Evolutionary conservation across 768 basidiomycete genomes (phyloP), one percentile per base, ranked within the genome.

Genomic region (Tricholoma flavovirens): DNA sequence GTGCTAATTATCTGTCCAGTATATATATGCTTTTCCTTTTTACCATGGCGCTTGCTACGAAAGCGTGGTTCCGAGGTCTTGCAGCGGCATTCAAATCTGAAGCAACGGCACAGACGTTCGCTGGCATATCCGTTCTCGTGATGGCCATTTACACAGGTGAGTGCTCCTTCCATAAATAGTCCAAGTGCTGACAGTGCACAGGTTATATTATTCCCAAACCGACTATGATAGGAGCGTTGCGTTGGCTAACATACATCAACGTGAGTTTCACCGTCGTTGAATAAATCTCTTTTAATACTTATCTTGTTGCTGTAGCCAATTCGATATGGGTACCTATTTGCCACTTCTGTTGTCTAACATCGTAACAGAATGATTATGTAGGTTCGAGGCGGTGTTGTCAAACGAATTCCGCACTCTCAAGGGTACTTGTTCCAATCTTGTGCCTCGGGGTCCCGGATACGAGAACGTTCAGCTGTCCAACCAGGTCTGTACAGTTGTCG

Each of bases 351-450:
- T 43, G 12, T 43, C 11, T 5, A 43, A 11, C 8, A 22, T 22
- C 3, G 12, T 21, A 43, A 19, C n/a, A 19, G 22, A 7, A 43
- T 42, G 17, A 45, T 45, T 14, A 3, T 6, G 15, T 63, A 86
- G 81, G 0, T 93, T 94, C 65, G 88, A 91, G 59, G 76, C 80
- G 0, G 67, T 93, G 33, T 75, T 95, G 68, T 75, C 82, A 21
- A 95, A 93, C 71, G 91, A 96, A 68, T 93, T 94, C 72, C 82
- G 79, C 59, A 85, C 80, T 0, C 69, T 88, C 3, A 66, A 86
- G 17, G 89, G 84, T 43, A 62, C 69, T n/a, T 87, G 86, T 64
- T 72, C 84, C 24, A 69, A 73, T 32, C 71, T 88, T 12, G 80
- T 84, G 0, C 85, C 88, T 3, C 75, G 73, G 3, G 87, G 87